phyloP scores from a whole-genome alignment of 73 alveolate species.

The Paramecium pentaurelia region DNA sequence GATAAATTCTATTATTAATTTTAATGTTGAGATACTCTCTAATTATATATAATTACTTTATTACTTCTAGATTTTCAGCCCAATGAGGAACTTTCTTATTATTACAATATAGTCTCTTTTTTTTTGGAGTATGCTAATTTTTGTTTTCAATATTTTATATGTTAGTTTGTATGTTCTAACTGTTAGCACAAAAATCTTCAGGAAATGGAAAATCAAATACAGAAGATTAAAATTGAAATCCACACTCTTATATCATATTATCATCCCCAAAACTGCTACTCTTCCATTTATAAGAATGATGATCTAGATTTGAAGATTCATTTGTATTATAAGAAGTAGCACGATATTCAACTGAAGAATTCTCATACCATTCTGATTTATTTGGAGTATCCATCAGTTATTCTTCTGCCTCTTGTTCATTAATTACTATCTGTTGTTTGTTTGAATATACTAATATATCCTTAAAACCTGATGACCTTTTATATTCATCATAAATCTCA shows the following conservation, averaged over 20 bases:
- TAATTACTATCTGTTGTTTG: background rate
- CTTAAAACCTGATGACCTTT: background rate
- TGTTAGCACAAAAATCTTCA: background rate
- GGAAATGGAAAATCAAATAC: conserved; percentile 42
- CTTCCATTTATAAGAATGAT: conserved; percentile 12
- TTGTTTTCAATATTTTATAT: background rate
- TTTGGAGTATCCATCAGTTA: background rate
- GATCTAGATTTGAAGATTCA: conserved; percentile 39
- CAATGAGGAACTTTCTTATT: conserved; percentile 16
- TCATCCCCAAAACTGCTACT: background rate
- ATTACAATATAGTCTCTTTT: background rate
- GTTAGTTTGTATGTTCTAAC: background rate
- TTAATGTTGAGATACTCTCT: background rate
- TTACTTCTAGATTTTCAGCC: conserved; percentile 35
- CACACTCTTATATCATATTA: background rate
- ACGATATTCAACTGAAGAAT: background rate
- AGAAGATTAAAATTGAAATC: background rate
- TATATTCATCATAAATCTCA: background rate
- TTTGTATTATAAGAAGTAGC: conserved; percentile 41
- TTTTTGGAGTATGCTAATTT: background rate
- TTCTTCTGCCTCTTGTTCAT: background rate
- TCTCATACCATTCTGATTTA: background rate
- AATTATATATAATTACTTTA: background rate
- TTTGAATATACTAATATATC: background rate
- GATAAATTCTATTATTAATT: background rate